These are phyloP conservation scores for Saprolegnia parasitica DNA, from an alignment of 352 stramenopile species.

Conservation along the genomic window DNA sequence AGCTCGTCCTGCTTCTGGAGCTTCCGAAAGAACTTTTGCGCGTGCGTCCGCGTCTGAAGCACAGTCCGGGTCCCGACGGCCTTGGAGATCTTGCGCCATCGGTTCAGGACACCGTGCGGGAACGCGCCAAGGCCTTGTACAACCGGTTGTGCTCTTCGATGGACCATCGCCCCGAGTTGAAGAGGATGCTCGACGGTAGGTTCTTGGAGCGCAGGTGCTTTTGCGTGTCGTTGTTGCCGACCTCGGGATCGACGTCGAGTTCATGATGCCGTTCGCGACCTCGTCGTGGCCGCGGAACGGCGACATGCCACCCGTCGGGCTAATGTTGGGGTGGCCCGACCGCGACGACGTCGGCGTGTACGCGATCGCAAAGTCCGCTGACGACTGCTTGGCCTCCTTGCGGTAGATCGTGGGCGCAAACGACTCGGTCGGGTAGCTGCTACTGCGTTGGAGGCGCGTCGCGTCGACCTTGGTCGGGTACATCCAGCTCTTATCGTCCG, in stretches of 20 bases:
- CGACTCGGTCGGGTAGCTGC: constrained; percentile 14
- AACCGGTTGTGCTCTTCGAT: constrained; percentile 66
- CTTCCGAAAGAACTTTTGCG: constrained; percentile 88
- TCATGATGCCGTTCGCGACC: constrained; percentile 28
- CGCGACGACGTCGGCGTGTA: constrained; percentile 5
- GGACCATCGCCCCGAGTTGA: constrained; percentile 28
- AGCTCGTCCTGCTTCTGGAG: constrained; percentile 34
- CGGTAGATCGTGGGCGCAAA: constrained; percentile 2
- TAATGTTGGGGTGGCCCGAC: neutral
- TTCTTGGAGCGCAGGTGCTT: constrained; percentile 29
- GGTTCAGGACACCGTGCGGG: constrained; percentile 41
- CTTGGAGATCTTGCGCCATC: constrained; percentile 77
- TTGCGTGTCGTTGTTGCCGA: constrained; percentile 30
- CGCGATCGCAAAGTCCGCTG: neutral
- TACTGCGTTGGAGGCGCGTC: constrained; percentile 5
- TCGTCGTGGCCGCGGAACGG: constrained; percentile 17
- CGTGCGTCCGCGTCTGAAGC: constrained; percentile 80
- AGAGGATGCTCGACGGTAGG: constrained; percentile 26
- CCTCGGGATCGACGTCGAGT: constrained; percentile 28
- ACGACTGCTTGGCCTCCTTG: neutral
- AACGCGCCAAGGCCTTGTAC: constrained; percentile 83
- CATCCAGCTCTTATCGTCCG: constrained; percentile 15
- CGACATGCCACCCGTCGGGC: neutral
- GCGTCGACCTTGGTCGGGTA: neutral
- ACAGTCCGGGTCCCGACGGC: constrained; percentile 79